Evolutionary conservation across 2,329 filamentous ascomycete species (phyloP).

Genomic region (Diaporthe amygdali): DNA sequence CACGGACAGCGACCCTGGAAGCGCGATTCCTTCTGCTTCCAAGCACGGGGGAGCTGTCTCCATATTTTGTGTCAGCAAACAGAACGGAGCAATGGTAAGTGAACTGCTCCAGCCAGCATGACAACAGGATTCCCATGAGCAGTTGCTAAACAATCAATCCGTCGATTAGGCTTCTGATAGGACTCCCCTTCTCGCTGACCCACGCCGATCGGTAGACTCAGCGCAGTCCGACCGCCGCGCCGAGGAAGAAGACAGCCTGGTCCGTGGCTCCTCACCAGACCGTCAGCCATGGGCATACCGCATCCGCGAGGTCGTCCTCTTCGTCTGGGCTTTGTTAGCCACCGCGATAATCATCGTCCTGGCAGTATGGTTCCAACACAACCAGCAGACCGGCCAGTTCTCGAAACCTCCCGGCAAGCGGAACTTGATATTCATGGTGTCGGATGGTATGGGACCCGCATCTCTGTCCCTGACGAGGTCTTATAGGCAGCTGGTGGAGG

Average conservation of each 20-base stretch:
- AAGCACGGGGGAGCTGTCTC: not conserved
- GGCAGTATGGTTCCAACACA: constrained; percentile 79
- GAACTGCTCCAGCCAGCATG: not conserved
- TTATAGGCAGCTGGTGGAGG: constrained; percentile 79
- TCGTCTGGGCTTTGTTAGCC: constrained; percentile 82
- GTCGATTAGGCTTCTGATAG: constrained; percentile 43
- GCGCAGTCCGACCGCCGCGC: constrained; percentile 35
- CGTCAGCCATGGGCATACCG: constrained; percentile 39
- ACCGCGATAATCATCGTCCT: constrained; percentile 81
- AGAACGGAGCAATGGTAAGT: constrained; percentile 7
- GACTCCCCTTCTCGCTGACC: constrained; percentile 47
- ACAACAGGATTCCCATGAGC: not conserved
- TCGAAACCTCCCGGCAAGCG: constrained; percentile 66
- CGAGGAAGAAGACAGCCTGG: constrained; percentile 38
- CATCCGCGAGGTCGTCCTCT: constrained; percentile 74
- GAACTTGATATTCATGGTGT: constrained; percentile 99
- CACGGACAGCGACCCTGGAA: not conserved
- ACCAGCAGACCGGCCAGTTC: constrained; percentile 53
- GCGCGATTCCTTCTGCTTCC: not conserved
- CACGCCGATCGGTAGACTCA: constrained; percentile 35
- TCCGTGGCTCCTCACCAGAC: constrained; percentile 31
- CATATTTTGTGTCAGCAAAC: not conserved
- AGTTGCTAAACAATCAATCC: not conserved
- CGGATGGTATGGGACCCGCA: constrained; percentile 96
- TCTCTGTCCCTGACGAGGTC: constrained; percentile 85